Evolutionary conservation across 176 grass and related monocot species (phyloP).

Genomic region (Ensete ventricosum): DNA sequence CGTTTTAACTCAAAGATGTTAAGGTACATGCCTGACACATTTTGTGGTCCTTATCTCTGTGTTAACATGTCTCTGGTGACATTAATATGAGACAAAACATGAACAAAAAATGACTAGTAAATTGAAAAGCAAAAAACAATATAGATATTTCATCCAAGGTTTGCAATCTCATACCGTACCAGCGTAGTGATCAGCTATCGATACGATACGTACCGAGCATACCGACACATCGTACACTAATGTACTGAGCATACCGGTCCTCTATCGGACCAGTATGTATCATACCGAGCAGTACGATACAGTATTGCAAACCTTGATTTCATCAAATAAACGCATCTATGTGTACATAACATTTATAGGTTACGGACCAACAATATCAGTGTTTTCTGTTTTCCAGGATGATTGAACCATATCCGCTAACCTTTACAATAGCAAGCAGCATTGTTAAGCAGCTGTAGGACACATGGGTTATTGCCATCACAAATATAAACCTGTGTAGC

Average conservation of each 20-base stretch:
- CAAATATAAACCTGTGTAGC: slow-evolving; percentile 92
- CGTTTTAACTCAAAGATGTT: background rate
- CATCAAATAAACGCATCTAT: background rate
- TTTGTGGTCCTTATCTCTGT: background rate
- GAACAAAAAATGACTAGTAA: background rate
- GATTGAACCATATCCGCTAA: slow-evolving; percentile 12
- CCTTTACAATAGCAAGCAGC: slow-evolving; percentile 92
- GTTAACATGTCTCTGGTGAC: background rate
- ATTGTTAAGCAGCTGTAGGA: slow-evolving; percentile 92
- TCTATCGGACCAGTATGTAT: too few species aligned
- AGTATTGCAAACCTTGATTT: too few species aligned
- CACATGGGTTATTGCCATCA: slow-evolving; percentile 96
- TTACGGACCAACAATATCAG: background rate
- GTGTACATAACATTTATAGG: background rate
- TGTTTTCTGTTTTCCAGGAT: background rate
- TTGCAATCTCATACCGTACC: too few species aligned
- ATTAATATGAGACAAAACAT: background rate
- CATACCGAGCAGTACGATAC: too few species aligned
- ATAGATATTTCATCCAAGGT: background rate
- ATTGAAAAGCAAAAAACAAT: background rate
- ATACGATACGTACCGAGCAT: too few species aligned
- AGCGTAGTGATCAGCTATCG: too few species aligned
- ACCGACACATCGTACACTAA: too few species aligned
- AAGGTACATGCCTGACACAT: background rate
- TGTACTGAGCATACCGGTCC: too few species aligned